Evolutionary conservation across 345 rosid genomes (phyloP).

Genomic region (Melaleuca alternifolia): DNA sequence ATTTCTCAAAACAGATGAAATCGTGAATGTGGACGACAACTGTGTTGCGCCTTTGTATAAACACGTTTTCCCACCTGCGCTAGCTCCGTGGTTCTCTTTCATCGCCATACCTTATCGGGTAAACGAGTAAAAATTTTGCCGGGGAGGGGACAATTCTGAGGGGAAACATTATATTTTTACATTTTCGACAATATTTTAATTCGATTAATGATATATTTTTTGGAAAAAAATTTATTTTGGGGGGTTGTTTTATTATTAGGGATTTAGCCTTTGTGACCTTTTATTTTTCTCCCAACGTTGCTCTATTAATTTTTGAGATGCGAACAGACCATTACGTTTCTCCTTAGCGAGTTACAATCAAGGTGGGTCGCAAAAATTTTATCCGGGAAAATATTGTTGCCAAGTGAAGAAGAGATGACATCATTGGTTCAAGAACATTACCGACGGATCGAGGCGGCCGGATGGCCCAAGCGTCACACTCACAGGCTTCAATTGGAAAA

Average conservation of each 20-base stretch:
- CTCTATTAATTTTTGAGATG: background rate
- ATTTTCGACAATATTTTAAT: background rate
- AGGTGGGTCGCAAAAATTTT: constrained; percentile 7
- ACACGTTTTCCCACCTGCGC: constrained; percentile 4
- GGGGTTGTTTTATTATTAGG: background rate
- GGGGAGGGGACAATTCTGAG: background rate
- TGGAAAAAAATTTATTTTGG: background rate
- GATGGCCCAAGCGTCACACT: constrained; percentile 3
- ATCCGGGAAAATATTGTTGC: background rate
- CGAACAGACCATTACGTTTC: background rate
- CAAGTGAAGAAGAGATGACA: background rate
- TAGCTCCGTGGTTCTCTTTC: constrained; percentile 2
- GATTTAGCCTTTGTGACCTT: background rate
- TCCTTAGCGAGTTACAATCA: background rate
- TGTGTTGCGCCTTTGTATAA: constrained; percentile 6
- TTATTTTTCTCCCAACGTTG: background rate
- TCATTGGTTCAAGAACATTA: background rate
- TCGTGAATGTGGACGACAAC: constrained; percentile 7
- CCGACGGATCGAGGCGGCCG: background rate
- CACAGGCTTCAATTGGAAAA: background rate
- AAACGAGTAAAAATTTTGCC: background rate
- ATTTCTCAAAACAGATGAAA: background rate
- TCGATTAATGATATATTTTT: background rate
- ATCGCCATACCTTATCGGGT: background rate
- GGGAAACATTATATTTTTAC: background rate